Conservation (phyloP, 345 rosid genomes). For the Passiflora organensis region DNA sequence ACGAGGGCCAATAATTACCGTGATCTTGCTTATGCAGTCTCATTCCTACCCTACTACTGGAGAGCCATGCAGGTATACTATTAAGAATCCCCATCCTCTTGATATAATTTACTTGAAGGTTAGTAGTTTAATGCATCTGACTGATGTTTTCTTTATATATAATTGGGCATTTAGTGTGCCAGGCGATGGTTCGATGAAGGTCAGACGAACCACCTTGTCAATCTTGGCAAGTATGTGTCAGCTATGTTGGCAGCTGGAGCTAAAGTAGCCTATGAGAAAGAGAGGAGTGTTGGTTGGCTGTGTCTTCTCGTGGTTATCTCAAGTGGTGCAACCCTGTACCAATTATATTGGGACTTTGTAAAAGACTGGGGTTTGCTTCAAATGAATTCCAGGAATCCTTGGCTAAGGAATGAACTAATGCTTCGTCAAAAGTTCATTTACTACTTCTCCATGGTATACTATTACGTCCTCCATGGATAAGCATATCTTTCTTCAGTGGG, state of each 20-base stretch:
- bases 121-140: conserved; percentile 2
- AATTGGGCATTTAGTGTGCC: conserved; percentile 57
- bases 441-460: conserved; percentile 86
- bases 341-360: conserved; percentile 97
- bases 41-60: conserved; percentile 98
- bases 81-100: conserved; percentile 12
- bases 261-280: conserved; percentile 83
- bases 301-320: conserved; percentile 70
- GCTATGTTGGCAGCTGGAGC: conserved; percentile 97
- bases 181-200: conserved; percentile 97
- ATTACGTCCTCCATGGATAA: not conserved
- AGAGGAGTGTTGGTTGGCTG: conserved; percentile 54
- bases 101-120: not conserved
- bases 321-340: conserved; percentile 79
- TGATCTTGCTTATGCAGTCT: conserved; percentile 90
- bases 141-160: conserved; percentile 18
- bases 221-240: conserved; percentile 90
- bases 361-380: conserved; percentile 98
- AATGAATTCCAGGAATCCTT: conserved; percentile 80
- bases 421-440: conserved; percentile 79
- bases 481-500: not conserved
- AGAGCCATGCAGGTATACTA: conserved; percentile 90
- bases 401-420: conserved; percentile 95
- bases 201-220: conserved; percentile 58
- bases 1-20: conserved; percentile 63